These are phyloP conservation scores for Periconia macrospinosa DNA, from an alignment of 2,329 filamentous ascomycete genomes.

Conservation along the genomic window DNA sequence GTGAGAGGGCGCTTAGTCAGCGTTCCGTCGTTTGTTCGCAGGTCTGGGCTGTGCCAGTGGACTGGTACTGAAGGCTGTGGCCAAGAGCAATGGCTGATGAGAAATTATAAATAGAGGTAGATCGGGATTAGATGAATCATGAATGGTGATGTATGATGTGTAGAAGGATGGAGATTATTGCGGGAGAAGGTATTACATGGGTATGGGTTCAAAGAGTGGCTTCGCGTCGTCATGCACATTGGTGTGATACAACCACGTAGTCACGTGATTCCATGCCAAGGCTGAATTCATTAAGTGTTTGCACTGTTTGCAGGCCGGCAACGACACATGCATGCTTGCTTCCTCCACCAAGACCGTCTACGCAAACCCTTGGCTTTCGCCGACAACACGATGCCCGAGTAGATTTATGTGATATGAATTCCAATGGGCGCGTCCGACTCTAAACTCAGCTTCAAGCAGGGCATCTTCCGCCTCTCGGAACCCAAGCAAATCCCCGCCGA, in stretches of 20 bases:
- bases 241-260: conserved; percentile 9
- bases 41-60: too few relatives aligned
- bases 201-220: too few relatives aligned
- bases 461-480: conserved; percentile 95
- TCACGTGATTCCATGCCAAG: conserved; percentile 17
- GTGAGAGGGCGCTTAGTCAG: background rate
- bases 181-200: too few relatives aligned
- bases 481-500: conserved; percentile 83
- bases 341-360: background rate
- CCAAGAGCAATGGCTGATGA: too few relatives aligned
- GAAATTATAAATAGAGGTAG: too few relatives aligned
- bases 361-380: background rate
- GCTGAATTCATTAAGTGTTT: conserved; percentile 7
- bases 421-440: conserved; percentile 97
- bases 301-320: conserved; percentile 16
- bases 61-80: too few relatives aligned
- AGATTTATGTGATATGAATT: conserved; percentile 33
- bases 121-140: too few relatives aligned
- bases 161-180: too few relatives aligned
- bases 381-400: conserved; percentile 3
- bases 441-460: conserved; percentile 98
- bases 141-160: too few relatives aligned
- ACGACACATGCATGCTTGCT: background rate
- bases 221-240: background rate
- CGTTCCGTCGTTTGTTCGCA: too few relatives aligned